Conservation (phyloP, 2,329 filamentous ascomycete species). For the Geosmithia putterillii region DNA sequence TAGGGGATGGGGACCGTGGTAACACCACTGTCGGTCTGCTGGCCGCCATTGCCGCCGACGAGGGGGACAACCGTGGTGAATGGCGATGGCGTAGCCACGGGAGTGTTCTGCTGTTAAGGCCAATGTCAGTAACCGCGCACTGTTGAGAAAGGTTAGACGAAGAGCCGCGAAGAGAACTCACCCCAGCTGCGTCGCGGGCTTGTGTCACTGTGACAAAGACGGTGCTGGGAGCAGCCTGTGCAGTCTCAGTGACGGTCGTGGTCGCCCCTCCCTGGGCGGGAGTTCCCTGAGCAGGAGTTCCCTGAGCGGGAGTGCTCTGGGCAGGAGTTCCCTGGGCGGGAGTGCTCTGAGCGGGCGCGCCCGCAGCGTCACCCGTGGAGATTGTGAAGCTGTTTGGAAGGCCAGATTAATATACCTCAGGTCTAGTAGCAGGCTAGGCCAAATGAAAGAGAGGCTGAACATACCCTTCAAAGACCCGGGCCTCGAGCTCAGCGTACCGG, state of each 20-base stretch:
- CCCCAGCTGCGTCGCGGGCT: no score
- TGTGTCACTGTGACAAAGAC: no score
- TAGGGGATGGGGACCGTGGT: slow-evolving; percentile 14
- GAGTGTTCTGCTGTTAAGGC: not conserved
- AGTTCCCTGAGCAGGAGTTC: not conserved
- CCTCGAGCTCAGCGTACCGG: not conserved
- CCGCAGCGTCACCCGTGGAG: no score
- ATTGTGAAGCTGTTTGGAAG: no score
- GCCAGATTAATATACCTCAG: no score
- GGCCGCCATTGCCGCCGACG: not conserved
- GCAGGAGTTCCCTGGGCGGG: not conserved
- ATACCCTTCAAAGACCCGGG: slow-evolving; percentile 1
- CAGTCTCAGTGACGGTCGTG: no score
- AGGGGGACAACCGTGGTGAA: not conserved
- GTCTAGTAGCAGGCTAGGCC: not conserved
- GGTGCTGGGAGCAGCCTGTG: no score
- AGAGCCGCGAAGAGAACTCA: no score
- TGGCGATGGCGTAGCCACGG: not conserved
- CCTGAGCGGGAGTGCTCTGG: not conserved
- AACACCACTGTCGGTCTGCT: slow-evolving; percentile 9
- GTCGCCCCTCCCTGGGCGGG: not conserved
- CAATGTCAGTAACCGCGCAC: no score
- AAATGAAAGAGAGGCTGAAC: not conserved
- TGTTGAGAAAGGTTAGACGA: no score
- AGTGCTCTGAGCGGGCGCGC: not conserved